Base-by-base conservation (phyloP, 2,329 filamentous ascomycete species). In the Coniochaeta pulveracea region DNA sequence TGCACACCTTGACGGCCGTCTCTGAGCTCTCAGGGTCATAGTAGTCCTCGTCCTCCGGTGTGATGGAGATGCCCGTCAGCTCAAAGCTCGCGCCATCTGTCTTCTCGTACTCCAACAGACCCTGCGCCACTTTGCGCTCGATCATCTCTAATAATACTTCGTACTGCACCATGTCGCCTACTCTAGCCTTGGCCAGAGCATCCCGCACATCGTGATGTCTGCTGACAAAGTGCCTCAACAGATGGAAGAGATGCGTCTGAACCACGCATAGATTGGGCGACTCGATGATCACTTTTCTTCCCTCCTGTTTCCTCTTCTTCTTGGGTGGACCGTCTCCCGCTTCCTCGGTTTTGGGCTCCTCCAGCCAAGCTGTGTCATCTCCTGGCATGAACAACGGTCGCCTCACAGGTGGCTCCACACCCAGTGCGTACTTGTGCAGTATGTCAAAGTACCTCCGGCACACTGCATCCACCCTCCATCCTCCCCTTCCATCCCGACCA, bases 221-320 rank as follows among this genome's bases (percentile, higher is more conserved):
- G 3, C 77, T 66, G 21, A 98, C 77, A 16, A 96, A 71, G 19
- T 89, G 78, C 11, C 89, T 74, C 15, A 96, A 70, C 17, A 98
- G 71, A 53, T 93, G 83, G 64, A 98, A 98, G 26, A 95, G 72
- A 55, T 98, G 91, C 1, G 85, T 76, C 55, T 96, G 88, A 68
- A 95, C 84, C 21, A 77, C 77, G 9, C 72, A 66, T 30, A 94
- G 64, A 53, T 91, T 96, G 4, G 61, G 72, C 49, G 55, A 59
- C 27, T 55, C 55, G 34, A 61, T 57, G 30, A 58, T 59, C 39
- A 56, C 55, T 42, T 54, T 52, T 26, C 29, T 26, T 29, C 40
- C 34, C 18, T 57, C 51, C 42, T 51, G 60, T 46, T 66, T 69
- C 37, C 61, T 57, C 47, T 66, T 69, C 54, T 72, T 75, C 38